phyloP scores from a whole-genome alignment of 169 alveolate species.

The Cryptosporidium ubiquitum region DNA sequence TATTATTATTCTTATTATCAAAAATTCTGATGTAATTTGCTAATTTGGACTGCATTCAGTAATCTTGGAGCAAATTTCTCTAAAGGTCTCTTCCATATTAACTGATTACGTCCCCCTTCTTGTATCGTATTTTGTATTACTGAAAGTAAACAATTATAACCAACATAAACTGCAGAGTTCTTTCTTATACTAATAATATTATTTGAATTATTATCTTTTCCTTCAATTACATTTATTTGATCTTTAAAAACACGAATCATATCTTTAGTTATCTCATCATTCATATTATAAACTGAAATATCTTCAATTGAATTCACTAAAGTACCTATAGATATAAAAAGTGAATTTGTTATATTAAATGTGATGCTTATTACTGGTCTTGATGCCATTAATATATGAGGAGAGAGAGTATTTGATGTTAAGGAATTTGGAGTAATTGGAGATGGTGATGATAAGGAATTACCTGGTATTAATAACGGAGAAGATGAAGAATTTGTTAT shows the following conservation, averaged over 20 bases:
- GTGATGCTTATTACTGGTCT: conserved; percentile 57
- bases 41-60: conserved; percentile 67
- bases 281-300: conserved; percentile 30
- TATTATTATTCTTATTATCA: background rate
- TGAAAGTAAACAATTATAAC: conserved; percentile 61
- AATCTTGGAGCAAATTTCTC: conserved; percentile 72
- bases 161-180: conserved; percentile 60
- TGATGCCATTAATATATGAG: conserved; percentile 42
- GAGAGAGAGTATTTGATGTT: conserved; percentile 31
- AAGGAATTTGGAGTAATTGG: conserved; percentile 38
- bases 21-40: conserved; percentile 53
- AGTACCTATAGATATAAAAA: conserved; percentile 57
- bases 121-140: conserved; percentile 65
- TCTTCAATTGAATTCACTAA: conserved; percentile 40
- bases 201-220: background rate
- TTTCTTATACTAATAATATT: background rate
- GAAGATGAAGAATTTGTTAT: background rate
- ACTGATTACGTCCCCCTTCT: conserved; percentile 59
- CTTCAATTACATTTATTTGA: conserved; percentile 9
- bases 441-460: background rate
- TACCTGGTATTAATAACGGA: background rate
- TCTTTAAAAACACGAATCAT: conserved; percentile 54
- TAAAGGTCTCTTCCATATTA: conserved; percentile 67
- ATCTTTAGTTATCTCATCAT: conserved; percentile 8
- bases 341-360: conserved; percentile 44